phyloP scores from a whole-genome alignment of 805 yeast genomes.

The Lipomyces spencermartinsiae region DNA sequence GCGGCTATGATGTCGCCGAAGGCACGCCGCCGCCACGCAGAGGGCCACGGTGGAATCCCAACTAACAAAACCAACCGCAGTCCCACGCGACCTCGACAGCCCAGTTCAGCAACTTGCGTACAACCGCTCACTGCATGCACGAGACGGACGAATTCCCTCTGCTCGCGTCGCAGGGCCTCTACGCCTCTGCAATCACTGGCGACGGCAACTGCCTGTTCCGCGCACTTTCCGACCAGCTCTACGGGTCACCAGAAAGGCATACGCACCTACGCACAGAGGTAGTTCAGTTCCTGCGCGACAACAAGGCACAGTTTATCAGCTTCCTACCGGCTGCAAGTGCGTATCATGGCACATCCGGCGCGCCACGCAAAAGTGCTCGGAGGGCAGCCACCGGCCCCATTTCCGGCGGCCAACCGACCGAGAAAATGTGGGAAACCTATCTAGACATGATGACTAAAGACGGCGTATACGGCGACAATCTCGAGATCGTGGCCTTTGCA shows the following conservation, averaged over 20 bases:
- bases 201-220: slow-evolving; percentile 55
- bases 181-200: slow-evolving; percentile 49
- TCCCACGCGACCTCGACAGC: background rate
- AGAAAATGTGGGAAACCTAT: slow-evolving; percentile 47
- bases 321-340: slow-evolving; percentile 25
- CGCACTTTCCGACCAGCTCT: slow-evolving; percentile 50
- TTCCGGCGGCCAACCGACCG: slow-evolving; percentile 8
- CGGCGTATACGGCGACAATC: slow-evolving; percentile 52
- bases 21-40: background rate
- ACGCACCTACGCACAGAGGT: slow-evolving; percentile 44
- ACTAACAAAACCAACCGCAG: background rate
- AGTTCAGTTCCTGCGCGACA: slow-evolving; percentile 45
- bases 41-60: no score
- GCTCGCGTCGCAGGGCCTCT: slow-evolving; percentile 45
- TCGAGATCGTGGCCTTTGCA: slow-evolving; percentile 52
- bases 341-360: slow-evolving; percentile 11
- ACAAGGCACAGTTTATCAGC: slow-evolving; percentile 43
- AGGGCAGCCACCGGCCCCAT: slow-evolving; percentile 9
- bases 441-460: slow-evolving; percentile 47
- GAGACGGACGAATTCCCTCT: slow-evolving; percentile 47
- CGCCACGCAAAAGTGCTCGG: slow-evolving; percentile 26
- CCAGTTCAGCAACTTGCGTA: background rate
- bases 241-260: slow-evolving; percentile 47
- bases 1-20: background rate
- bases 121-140: slow-evolving; percentile 5